These are phyloP conservation scores for Perkinsus olseni DNA, from an alignment of 169 alveolate genomes.

Conservation along the genomic window DNA sequence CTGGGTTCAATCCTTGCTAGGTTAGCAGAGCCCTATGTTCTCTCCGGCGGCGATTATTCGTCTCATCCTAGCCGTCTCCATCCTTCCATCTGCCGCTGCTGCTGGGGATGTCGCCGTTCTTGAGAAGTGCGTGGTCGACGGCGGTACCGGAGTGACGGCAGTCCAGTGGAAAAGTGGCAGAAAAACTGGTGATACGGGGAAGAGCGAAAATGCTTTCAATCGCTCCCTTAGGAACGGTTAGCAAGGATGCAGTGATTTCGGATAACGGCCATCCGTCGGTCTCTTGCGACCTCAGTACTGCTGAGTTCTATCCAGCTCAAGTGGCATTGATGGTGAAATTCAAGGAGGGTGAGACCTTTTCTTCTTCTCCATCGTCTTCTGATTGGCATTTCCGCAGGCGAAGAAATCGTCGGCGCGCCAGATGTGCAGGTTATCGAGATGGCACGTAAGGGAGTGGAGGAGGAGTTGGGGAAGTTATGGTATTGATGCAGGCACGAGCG, in stretches of 20 bases:
- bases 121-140: background rate
- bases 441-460: background rate
- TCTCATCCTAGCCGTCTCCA: background rate
- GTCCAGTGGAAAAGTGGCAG: background rate
- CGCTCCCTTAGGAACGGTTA: background rate
- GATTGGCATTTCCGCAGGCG: background rate
- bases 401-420: background rate
- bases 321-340: background rate
- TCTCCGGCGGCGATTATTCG: background rate
- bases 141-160: background rate
- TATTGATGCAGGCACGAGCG: background rate
- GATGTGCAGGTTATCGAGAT: background rate
- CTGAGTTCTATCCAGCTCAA: background rate
- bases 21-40: too few relatives aligned
- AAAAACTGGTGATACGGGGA: background rate
- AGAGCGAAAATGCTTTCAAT: too few relatives aligned
- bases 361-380: background rate
- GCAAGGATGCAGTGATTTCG: background rate
- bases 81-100: background rate
- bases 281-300: background rate
- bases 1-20: too few relatives aligned
- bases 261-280: background rate
- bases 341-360: background rate
- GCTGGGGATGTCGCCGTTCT: background rate
- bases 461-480: background rate